Evolutionary conservation across 257 asterid genomes (phyloP).

Genomic region (Capsicum chinense): DNA sequence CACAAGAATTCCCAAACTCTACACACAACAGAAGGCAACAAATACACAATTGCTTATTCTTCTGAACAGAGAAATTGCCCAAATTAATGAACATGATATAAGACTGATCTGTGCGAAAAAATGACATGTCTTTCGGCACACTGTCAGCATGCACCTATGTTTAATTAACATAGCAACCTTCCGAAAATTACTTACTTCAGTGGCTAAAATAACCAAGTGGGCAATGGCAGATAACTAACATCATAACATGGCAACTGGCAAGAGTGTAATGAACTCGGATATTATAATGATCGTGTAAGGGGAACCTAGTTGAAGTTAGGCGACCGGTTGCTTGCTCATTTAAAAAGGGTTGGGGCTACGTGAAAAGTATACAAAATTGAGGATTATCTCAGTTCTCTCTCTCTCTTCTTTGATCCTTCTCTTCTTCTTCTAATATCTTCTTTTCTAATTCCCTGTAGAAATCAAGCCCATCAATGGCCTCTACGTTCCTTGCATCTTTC

Average conservation of each 20-base stretch:
- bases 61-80: neutral
- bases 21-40: slow-evolving; percentile 3
- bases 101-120: neutral
- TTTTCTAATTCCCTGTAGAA: neutral
- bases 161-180: neutral
- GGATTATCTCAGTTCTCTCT: neutral
- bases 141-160: neutral
- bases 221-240: neutral
- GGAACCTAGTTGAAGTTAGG: neutral
- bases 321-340: neutral
- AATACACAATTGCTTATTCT: neutral
- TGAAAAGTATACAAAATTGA: neutral
- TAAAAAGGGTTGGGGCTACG: neutral
- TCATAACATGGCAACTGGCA: neutral
- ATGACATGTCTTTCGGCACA: neutral
- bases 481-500: neutral
- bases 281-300: neutral
- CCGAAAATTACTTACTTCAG: neutral
- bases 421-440: neutral
- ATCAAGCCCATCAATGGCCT: neutral
- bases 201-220: neutral
- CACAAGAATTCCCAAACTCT: neutral
- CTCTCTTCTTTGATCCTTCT: neutral
- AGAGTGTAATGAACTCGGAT: neutral
- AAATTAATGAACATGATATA: slow-evolving; percentile 1